Conservation (phyloP, 805 yeast genomes). For the Lachancea mirantina region DNA sequence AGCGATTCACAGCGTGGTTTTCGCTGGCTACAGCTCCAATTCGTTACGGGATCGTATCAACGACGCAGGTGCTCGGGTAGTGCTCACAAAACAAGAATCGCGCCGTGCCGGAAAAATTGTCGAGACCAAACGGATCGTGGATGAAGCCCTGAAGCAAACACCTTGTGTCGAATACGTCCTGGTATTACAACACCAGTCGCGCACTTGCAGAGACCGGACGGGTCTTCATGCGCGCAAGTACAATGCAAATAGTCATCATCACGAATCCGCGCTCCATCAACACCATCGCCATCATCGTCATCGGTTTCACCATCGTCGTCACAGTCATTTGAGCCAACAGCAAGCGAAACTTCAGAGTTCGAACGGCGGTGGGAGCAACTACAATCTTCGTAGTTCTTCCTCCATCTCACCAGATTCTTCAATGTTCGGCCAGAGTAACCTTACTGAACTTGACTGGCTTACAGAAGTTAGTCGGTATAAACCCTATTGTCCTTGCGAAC, state of each 20-base stretch:
- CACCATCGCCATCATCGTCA: too few relatives aligned
- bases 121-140: constrained; percentile 75
- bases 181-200: constrained; percentile 73
- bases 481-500: constrained; percentile 64
- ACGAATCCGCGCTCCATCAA: too few relatives aligned
- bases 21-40: constrained; percentile 77
- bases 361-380: too few relatives aligned
- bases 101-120: constrained; percentile 77
- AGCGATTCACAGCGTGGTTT: constrained; percentile 77
- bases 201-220: constrained; percentile 37
- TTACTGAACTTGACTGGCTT: constrained; percentile 77
- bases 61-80: constrained; percentile 64
- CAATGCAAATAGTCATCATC: constrained; percentile 36
- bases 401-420: too few relatives aligned
- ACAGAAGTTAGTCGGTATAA: constrained; percentile 59
- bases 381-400: too few relatives aligned
- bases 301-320: constrained; percentile 40
- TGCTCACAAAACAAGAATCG: constrained; percentile 76
- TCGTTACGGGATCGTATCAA: constrained; percentile 64
- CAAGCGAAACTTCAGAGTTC: too few relatives aligned
- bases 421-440: constrained; percentile 65
- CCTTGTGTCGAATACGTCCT: constrained; percentile 63
- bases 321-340: too few relatives aligned
- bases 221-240: too few relatives aligned
- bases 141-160: constrained; percentile 63